Conservation (phyloP, 805 yeast species). For the Clavispora fructus region DNA sequence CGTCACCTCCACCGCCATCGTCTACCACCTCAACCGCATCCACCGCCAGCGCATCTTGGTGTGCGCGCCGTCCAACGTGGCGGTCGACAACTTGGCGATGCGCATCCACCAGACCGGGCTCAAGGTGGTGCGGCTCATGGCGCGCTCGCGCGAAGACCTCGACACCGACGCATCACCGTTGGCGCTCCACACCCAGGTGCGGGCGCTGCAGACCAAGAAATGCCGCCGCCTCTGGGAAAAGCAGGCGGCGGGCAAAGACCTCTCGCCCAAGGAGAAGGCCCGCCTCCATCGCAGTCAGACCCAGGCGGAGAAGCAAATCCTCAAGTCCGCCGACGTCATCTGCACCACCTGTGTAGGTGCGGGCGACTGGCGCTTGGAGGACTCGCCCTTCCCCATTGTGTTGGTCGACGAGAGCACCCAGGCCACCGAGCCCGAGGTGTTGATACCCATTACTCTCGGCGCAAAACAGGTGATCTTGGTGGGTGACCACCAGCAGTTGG, state of each 20-base stretch:
- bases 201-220: neutral
- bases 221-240: conserved; percentile 1
- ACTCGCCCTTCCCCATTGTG: conserved; percentile 64
- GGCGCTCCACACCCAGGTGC: conserved; percentile 27
- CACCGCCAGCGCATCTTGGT: conserved; percentile 67
- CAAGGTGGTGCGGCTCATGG: conserved; percentile 71
- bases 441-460: conserved; percentile 85
- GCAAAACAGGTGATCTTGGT: conserved; percentile 85
- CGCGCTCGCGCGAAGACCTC: conserved; percentile 75
- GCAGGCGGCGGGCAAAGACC: conserved; percentile 5
- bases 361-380: conserved; percentile 61
- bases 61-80: conserved; percentile 94
- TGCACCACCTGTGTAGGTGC: conserved; percentile 94
- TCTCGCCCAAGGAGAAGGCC: conserved; percentile 5
- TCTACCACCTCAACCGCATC: conserved; percentile 64
- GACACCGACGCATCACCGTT: conserved; percentile 28
- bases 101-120: conserved; percentile 68
- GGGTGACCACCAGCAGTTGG: conserved; percentile 94
- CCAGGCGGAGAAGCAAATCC: conserved; percentile 43
- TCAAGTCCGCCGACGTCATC: conserved; percentile 65
- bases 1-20: conserved; percentile 84
- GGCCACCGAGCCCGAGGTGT: conserved; percentile 87
- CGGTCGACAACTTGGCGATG: conserved; percentile 83
- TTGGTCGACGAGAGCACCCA: conserved; percentile 92
- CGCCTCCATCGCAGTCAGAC: conserved; percentile 3